Evolutionary conservation across 352 stramenopile species (phyloP), one percentile per base, ranked within the genome.

Genomic region (Albugo candida): DNA sequence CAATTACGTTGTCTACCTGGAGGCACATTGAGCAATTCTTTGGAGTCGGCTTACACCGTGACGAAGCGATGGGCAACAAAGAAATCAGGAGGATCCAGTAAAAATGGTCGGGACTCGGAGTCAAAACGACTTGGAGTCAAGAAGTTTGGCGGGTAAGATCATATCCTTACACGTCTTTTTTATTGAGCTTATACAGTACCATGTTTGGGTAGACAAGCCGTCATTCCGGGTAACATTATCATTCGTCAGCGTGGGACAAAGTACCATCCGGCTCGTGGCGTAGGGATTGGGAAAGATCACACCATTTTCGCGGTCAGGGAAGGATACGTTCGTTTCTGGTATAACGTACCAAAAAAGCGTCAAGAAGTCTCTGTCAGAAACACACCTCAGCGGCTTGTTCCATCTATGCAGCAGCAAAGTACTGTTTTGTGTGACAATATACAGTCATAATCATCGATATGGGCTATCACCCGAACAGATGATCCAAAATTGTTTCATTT

Each of bases 41-140:
- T 31, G 24, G 70, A 85, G 19, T 65, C 54, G 14, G n/a, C 79
- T 27, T 83, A 64, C 55, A 56, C 53, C 14, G 44, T 70, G 31
- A 75, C 68, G 38, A 59, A 65, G 24, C 73, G 74, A 19, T 86
- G 69, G 67, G 95, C 95, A 13, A 92, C 75, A 14, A 99, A 99
- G 70, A 98, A 98, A 61, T 85, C 92, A 4, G 93, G 91, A 27
- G 94, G 94, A 37, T 97, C 86, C 5, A 94, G 85, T n/a, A 97
- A 93, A 59, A 99, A 99, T 65, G 94, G 94, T 17, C 75, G 94
- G 46, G 93, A 99, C 63, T 98, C 92, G 13, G 71, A 91, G 56
- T 96, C 93, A 36, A 94, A 96, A 67, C 81, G 94, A 45, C 71
- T 98, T 38, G 94, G 94, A 49, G 79, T 99, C 54, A 99, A 99